Evolutionary conservation across 2,329 filamentous ascomycete genomes (phyloP).

Genomic region (Monilinia vaccinii-corymbosi): DNA sequence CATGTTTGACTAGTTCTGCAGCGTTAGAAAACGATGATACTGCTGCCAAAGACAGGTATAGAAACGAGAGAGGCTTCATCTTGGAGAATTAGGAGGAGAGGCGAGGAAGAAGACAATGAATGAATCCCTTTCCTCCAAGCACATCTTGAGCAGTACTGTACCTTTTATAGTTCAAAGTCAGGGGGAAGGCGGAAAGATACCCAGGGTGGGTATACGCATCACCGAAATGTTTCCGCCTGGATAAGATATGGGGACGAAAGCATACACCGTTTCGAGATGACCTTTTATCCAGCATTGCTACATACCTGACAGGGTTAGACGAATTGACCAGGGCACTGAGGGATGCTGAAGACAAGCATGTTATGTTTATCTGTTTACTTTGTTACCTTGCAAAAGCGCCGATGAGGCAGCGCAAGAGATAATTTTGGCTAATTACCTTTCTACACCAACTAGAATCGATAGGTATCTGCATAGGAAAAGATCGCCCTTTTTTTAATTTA

Average conservation of each 20-base stretch:
- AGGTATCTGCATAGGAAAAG: background rate
- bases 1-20: constrained; percentile 5
- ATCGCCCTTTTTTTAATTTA: background rate
- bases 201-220: constrained; percentile 2
- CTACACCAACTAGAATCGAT: background rate
- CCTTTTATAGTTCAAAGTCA: background rate
- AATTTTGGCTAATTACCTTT: background rate
- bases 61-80: background rate
- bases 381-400: background rate
- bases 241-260: background rate
- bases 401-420: background rate
- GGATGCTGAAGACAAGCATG: background rate
- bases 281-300: background rate
- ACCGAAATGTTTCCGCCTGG: background rate
- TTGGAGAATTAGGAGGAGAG: background rate
- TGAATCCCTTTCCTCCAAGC: background rate
- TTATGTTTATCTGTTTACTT: background rate
- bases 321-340: background rate
- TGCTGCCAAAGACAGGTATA: background rate
- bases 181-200: background rate
- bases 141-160: background rate
- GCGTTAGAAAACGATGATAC: background rate
- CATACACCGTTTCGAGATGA: background rate
- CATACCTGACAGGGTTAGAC: background rate
- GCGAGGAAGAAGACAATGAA: too few relatives aligned